phyloP scores from a whole-genome alignment of 331 rosid species.

The Pyrus hybrid region DNA sequence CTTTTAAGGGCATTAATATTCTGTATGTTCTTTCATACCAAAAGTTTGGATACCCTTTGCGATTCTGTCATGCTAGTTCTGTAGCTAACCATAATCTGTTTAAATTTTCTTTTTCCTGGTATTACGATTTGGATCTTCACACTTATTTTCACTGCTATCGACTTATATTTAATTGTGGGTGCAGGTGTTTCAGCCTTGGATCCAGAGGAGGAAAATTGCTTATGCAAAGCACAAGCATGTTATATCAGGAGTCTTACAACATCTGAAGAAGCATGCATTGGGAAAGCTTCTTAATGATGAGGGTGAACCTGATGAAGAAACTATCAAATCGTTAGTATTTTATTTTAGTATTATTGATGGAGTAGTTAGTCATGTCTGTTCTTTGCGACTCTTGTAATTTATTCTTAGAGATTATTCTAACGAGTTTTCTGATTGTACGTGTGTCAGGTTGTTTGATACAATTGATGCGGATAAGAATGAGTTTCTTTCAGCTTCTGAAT shows the following conservation, averaged over 20 bases:
- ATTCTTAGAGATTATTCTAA: neutral
- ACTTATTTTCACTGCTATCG: neutral
- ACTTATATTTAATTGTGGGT: neutral
- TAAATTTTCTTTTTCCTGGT: neutral
- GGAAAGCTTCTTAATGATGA: conserved; percentile 49
- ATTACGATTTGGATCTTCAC: neutral
- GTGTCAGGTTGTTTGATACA: conserved; percentile 49
- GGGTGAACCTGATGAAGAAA: conserved; percentile 48
- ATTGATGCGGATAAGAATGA: conserved; percentile 42
- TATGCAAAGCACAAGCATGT: conserved; percentile 67
- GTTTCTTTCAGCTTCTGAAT: conserved; percentile 44
- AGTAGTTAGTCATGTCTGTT: neutral
- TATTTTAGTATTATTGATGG: neutral
- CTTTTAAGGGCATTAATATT: too few relatives aligned
- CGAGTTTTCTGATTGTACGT: conserved; percentile 3
- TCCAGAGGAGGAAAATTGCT: conserved; percentile 58
- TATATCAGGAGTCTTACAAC: conserved; percentile 53
- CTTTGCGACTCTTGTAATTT: neutral
- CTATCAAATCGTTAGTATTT: conserved; percentile 39
- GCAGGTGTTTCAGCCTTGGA: conserved; percentile 91
- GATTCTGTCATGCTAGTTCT: neutral
- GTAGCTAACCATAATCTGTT: neutral
- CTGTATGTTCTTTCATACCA: neutral
- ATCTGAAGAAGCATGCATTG: conserved; percentile 43
- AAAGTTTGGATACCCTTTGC: neutral